Evolutionary conservation across 1,284 basidiomycete genomes (phyloP).

Genomic region (Bjerkandera adusta): DNA sequence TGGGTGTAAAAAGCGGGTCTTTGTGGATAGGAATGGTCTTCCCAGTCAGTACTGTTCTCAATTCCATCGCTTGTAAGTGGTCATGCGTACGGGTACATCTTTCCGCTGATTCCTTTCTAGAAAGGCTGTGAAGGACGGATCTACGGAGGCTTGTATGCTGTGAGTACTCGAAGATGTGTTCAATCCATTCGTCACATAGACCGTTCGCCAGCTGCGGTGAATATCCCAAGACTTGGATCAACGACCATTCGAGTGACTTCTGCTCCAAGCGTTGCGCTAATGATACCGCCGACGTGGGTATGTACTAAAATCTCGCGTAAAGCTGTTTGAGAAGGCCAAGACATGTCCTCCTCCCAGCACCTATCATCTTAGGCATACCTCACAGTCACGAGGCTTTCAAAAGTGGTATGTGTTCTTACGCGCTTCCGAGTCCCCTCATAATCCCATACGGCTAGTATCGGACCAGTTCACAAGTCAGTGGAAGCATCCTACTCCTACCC

Average conservation of each 20-base stretch:
- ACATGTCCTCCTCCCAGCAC: constrained; percentile 11
- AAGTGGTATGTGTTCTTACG: constrained; percentile 6
- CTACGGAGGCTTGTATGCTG: constrained; percentile 19
- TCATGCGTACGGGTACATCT: not conserved
- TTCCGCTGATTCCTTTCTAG: not conserved
- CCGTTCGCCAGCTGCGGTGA: constrained; percentile 18
- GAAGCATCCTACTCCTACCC: constrained; percentile 18
- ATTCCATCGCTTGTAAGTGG: constrained; percentile 18
- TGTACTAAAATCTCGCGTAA: constrained; percentile 1
- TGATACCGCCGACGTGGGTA: constrained; percentile 12
- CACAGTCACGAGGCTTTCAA: constrained; percentile 4
- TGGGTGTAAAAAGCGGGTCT: constrained; percentile 16
- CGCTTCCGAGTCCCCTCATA: not conserved
- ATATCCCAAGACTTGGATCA: constrained; percentile 19
- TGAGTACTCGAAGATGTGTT: constrained; percentile 8
- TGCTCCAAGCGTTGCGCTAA: constrained; percentile 22
- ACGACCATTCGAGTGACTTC: constrained; percentile 22
- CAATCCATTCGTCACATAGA: not conserved
- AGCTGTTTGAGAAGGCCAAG: not conserved
- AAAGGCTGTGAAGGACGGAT: constrained; percentile 3
- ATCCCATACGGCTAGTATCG: constrained; percentile 10
- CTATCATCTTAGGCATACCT: constrained; percentile 17
- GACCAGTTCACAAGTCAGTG: constrained; percentile 19
- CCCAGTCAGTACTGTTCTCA: constrained; percentile 21
- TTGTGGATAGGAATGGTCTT: constrained; percentile 11